A percentile compares a stretch with the other conserved stretches of the same genome.
Evolutionary conservation across 164 flowering plant genomes (phyloP).

Genomic region (Chimonanthus praecox): DNA sequence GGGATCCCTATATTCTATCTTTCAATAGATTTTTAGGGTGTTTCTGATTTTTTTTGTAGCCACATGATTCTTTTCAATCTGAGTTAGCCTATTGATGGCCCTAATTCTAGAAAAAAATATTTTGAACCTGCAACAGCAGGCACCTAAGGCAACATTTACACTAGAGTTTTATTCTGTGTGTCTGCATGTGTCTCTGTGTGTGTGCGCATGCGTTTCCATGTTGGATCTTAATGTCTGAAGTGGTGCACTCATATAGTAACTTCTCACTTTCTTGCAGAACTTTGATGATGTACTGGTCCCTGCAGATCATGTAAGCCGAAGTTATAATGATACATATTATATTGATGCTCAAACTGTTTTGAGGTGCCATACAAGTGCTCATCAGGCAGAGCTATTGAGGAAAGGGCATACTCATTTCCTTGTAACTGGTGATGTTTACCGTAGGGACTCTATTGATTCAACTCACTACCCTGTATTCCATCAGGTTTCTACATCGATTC

Average conservation of each 20-base stretch:
- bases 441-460: conserved; percentile 90
- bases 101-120: background rate
- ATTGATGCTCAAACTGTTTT: conserved; percentile 82
- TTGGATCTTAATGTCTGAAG: background rate
- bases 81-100: background rate
- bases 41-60: background rate
- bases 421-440: conserved; percentile 97
- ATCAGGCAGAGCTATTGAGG: conserved; percentile 85
- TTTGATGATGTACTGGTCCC: conserved; percentile 99
- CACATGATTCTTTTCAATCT: background rate
- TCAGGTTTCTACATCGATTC: conserved; percentile 52
- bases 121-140: background rate
- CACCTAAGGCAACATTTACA: background rate
- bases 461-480: conserved; percentile 98
- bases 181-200: background rate
- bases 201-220: background rate
- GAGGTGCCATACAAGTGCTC: conserved; percentile 99
- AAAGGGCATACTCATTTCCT: conserved; percentile 78
- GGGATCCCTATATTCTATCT: background rate
- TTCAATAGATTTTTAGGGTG: no score
- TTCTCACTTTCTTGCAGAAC: conserved; percentile 58
- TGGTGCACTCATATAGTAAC: conserved; percentile 6
- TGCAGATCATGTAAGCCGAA: conserved; percentile 97
- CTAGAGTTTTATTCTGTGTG: background rate
- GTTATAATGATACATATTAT: conserved; percentile 94